Conservation (phyloP, 1,284 basidiomycete genomes). For the Rhodotorula glutinis region DNA sequence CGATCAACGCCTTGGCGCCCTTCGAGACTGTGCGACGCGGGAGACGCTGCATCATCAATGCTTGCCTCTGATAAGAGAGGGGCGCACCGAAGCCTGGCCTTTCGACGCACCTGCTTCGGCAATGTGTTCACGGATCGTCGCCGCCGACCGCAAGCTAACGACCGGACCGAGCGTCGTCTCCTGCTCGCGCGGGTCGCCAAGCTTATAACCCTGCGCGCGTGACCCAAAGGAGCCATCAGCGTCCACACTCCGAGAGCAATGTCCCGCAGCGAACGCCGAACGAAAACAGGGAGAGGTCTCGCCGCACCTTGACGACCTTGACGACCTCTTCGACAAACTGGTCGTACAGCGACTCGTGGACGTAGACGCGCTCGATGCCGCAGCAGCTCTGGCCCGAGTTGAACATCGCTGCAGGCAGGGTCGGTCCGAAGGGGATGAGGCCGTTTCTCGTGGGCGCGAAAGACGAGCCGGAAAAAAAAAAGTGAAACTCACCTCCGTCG, state of each 20-base stretch:
- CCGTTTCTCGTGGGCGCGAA: no score
- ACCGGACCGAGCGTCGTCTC: slow-evolving; percentile 84
- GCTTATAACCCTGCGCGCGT: slow-evolving; percentile 61
- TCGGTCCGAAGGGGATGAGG: background rate
- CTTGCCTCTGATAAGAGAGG: background rate
- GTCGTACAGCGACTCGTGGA: slow-evolving; percentile 78
- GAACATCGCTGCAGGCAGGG: slow-evolving; percentile 64
- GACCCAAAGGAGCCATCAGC: background rate
- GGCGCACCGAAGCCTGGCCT: background rate
- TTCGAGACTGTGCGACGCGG: slow-evolving; percentile 58
- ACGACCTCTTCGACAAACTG: slow-evolving; percentile 73
- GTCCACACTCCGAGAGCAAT: background rate
- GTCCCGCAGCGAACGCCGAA: no score
- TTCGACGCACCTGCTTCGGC: slow-evolving; percentile 66
- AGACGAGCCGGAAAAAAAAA: background rate
- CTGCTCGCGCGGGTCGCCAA: slow-evolving; percentile 75
- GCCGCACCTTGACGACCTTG: slow-evolving; percentile 65
- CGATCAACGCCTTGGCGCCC: slow-evolving; percentile 74
- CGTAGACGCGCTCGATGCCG: slow-evolving; percentile 85
- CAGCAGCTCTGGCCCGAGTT: slow-evolving; percentile 94
- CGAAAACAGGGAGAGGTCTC: background rate
- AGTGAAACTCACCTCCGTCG: slow-evolving; percentile 64
- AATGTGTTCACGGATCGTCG: slow-evolving; percentile 79
- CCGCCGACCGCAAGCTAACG: slow-evolving; percentile 77
- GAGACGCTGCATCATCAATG: background rate